Base-by-base conservation (phyloP, 768 basidiomycete genomes). In the Psilocybe cubensis region DNA sequence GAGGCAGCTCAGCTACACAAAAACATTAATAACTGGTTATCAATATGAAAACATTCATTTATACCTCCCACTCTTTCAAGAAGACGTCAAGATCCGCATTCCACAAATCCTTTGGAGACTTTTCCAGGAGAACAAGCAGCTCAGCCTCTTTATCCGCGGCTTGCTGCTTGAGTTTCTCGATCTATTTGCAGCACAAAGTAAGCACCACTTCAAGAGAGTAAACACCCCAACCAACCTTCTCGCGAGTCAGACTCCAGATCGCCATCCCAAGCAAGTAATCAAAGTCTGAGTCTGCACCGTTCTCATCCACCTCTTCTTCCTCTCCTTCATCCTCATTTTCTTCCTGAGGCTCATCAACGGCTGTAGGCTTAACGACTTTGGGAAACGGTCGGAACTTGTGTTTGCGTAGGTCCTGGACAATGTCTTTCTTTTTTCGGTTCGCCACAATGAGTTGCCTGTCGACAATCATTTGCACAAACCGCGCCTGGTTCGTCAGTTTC, bases 391-490 rank as follows among this genome's bases (percentile, higher is more conserved):
- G 80, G 83, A 98, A 99, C 40, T 94, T 81, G 63, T 86, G 83
- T 70, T 81, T 83, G 58, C 93, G 87, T 65, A 99, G 72, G 61
- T 99, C 96, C 1, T 71, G 77, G 33, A 97, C 86, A 60, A 99
- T 89, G 51, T 90, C 93, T 1, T 76, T 83, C 71, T 94, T 96
- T 75, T 92, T 95, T 69, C 96, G 89, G 64, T 91, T 94, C 11
- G 89, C 85, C 23, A 99, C 87, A 25, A 82, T 72, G 18, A 98
- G 82, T 67, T 94, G 77, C 69, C 85, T 91, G 64, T 88, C 85
- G 54, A 98, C 82, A 63, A 98, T 96, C 95, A 98, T 96, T 71
- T 94, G 84, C 48, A 99, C 87, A 73, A 99, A 99, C 20, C 96
- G 89, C 11, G 94, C 96, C 70, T 99, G 97, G 70, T 98, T 98